These are phyloP conservation scores for Raffaelea ambrosiae DNA, from an alignment of 2,329 filamentous ascomycete species.

Conservation along the genomic window DNA sequence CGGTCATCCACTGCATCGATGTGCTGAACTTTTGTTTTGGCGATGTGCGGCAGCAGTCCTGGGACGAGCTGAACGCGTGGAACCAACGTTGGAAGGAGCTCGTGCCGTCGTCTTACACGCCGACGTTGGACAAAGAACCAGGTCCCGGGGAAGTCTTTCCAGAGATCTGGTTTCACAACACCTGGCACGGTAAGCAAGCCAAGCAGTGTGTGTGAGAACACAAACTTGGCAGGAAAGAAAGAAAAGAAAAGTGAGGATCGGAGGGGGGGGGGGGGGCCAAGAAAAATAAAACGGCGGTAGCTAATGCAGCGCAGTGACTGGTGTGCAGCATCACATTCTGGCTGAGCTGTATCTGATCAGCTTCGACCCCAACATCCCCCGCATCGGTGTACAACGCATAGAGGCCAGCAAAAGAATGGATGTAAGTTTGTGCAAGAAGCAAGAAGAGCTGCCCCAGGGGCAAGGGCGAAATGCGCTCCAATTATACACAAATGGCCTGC, in stretches of 20 bases:
- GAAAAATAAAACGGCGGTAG: not conserved
- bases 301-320: constrained; percentile 35
- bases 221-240: not conserved
- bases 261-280: no score
- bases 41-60: constrained; percentile 25
- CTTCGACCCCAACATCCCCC: constrained; percentile 45
- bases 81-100: constrained; percentile 35
- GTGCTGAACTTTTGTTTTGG: constrained; percentile 56
- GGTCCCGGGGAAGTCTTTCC: constrained; percentile 39
- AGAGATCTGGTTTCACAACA: constrained; percentile 47
- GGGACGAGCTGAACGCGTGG: constrained; percentile 35
- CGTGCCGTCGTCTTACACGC: constrained; percentile 44
- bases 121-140: constrained; percentile 38
- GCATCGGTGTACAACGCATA: constrained; percentile 31
- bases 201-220: no score
- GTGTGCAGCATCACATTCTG: constrained; percentile 51
- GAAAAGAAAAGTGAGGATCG: not conserved
- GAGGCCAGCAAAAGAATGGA: constrained; percentile 9
- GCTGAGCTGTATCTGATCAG: constrained; percentile 47
- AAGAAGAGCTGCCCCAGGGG: no score
- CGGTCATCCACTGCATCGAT: constrained; percentile 54
- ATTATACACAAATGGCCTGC: no score
- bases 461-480: no score
- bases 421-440: constrained; percentile 4
- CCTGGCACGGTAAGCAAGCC: constrained; percentile 44